Conservation (phyloP, 805 yeast genomes). For the Candida vartiovaarae region DNA sequence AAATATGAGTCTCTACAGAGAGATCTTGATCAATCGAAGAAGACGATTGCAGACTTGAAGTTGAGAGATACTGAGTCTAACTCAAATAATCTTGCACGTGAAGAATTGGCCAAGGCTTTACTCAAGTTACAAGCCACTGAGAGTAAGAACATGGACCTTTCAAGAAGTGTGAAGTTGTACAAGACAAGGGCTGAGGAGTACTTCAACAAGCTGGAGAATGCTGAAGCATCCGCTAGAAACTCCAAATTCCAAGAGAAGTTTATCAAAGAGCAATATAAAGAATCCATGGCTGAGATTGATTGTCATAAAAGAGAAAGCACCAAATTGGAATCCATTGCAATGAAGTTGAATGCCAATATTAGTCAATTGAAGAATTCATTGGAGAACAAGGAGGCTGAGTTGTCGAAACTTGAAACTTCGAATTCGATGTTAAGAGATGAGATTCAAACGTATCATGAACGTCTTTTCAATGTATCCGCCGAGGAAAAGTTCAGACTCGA, state of each 20-base stretch:
- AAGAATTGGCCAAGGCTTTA: slow-evolving; percentile 38
- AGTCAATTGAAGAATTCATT: slow-evolving; percentile 47
- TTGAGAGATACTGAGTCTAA: slow-evolving; percentile 10
- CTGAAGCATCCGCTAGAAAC: slow-evolving; percentile 64
- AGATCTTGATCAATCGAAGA: slow-evolving; percentile 34
- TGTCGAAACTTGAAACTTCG: slow-evolving; percentile 41
- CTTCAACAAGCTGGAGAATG: slow-evolving; percentile 63
- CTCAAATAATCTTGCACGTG: slow-evolving; percentile 26
- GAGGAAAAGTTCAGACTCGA: slow-evolving; percentile 35
- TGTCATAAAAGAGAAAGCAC: slow-evolving; percentile 47
- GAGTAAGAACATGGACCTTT: slow-evolving; percentile 49
- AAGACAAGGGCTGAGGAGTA: slow-evolving; percentile 70
- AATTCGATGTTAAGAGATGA: slow-evolving; percentile 51
- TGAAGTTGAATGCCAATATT: slow-evolving; percentile 43
- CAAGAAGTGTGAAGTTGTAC: slow-evolving; percentile 51
- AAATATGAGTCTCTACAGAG: slow-evolving; percentile 36
- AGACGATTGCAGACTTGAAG: slow-evolving; percentile 5
- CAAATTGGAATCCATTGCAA: slow-evolving; percentile 44
- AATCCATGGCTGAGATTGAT: slow-evolving; percentile 39
- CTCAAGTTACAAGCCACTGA: slow-evolving; percentile 51
- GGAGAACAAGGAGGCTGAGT: slow-evolving; percentile 50
- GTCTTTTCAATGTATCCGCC: slow-evolving; percentile 32
- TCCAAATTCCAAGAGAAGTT: slow-evolving; percentile 55
- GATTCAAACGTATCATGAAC: slow-evolving; percentile 42
- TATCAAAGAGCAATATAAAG: slow-evolving; percentile 45